Percentiles rank a stretch among this genome's conserved stretches.
Evolutionary conservation across 1,284 basidiomycete species (phyloP).

Genomic region (Singerocomus inundabilis): DNA sequence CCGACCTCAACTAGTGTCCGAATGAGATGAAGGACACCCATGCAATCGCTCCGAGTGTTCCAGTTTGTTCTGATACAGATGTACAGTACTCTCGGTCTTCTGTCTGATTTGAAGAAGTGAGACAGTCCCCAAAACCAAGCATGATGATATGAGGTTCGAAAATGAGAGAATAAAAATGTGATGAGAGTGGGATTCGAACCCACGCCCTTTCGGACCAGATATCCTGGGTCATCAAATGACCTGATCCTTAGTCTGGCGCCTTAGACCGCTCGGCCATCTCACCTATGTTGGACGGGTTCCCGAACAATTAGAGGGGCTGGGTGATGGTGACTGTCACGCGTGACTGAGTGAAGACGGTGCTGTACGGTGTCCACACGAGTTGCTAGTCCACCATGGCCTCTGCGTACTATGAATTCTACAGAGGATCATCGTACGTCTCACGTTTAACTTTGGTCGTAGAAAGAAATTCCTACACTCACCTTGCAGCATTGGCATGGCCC

Average conservation of each 20-base stretch:
- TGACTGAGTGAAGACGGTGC: conserved; percentile 1
- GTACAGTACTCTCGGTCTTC: too few relatives aligned
- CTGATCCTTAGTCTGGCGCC: conserved; percentile 63
- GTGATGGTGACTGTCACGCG: conserved; percentile 22
- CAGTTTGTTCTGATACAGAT: too few relatives aligned
- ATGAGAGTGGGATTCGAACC: conserved; percentile 70
- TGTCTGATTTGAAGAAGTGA: too few relatives aligned
- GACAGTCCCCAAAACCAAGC: too few relatives aligned
- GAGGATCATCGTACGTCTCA: conserved; percentile 77
- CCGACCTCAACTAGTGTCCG: too few relatives aligned
- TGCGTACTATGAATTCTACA: conserved; percentile 90
- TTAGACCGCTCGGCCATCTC: conserved; percentile 53
- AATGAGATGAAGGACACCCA: too few relatives aligned
- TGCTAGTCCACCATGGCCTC: conserved; percentile 54
- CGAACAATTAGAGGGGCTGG: too few relatives aligned
- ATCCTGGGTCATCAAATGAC: conserved; percentile 35
- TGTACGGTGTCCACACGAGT: conserved; percentile 2
- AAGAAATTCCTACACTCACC: background rate
- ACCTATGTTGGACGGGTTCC: conserved; percentile 2
- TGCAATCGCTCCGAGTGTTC: too few relatives aligned
- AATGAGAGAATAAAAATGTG: conserved; percentile 23
- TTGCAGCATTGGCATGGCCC: conserved; percentile 89
- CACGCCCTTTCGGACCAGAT: conserved; percentile 64
- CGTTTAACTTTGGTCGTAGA: conserved; percentile 6
- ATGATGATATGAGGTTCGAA: too few relatives aligned